Evolutionary conservation across 2,329 filamentous ascomycete genomes (phyloP).

Genomic region (Diaporthe humulicola): DNA sequence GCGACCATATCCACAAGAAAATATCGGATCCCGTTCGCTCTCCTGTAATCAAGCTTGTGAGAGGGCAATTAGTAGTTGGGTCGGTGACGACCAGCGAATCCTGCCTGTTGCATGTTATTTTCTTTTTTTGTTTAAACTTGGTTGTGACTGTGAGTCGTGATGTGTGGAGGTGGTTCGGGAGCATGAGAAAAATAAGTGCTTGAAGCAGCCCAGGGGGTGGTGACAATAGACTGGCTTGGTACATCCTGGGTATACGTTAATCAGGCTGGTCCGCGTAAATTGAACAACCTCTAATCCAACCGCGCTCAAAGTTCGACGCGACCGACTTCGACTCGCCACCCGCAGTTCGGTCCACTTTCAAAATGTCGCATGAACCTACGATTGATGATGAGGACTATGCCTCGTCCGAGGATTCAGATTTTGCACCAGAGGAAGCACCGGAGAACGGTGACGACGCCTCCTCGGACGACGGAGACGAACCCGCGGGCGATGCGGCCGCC

Average conservation of each 20-base stretch:
- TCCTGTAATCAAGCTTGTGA: constrained; percentile 34
- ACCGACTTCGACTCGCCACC: background rate
- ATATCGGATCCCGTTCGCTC: constrained; percentile 33
- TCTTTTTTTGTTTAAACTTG: background rate
- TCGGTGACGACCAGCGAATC: constrained; percentile 35
- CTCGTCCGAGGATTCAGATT: constrained; percentile 81
- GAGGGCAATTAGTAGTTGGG: constrained; percentile 33
- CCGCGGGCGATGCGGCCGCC: constrained; percentile 45
- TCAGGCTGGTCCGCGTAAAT: background rate
- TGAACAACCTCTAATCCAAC: background rate
- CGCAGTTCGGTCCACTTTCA: constrained; percentile 26
- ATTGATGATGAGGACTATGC: constrained; percentile 69
- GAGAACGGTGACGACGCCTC: constrained; percentile 51
- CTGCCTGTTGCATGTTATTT: constrained; percentile 36
- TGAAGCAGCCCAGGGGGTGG: background rate
- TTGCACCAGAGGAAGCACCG: constrained; percentile 69
- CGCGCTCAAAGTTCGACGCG: background rate
- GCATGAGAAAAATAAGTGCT: background rate
- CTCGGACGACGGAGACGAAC: constrained; percentile 63
- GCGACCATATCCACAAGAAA: constrained; percentile 34
- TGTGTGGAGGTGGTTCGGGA: background rate
- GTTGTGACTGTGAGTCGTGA: background rate
- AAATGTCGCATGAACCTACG: constrained; percentile 59
- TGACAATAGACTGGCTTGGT: background rate
- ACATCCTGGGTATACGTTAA: background rate